Percentiles rank a stretch among this genome's conserved stretches.
These are phyloP conservation scores for Dacryopinax spathularia DNA, from an alignment of 768 basidiomycete species.

Conservation along the genomic window DNA sequence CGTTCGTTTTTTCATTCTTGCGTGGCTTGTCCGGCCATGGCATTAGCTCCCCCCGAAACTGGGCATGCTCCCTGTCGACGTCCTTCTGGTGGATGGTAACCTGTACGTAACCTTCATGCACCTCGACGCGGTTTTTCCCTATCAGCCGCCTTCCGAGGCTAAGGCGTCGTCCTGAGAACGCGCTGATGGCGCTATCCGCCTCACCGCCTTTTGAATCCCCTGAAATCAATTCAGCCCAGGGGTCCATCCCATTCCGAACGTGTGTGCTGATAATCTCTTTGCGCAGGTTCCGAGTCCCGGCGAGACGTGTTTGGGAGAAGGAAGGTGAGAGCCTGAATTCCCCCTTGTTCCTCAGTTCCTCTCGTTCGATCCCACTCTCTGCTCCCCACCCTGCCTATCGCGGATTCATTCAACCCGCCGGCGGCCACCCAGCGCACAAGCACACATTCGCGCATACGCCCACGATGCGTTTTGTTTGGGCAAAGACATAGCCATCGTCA, in stretches of 20 bases:
- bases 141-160: not conserved
- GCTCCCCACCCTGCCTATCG: not conserved
- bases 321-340: not conserved
- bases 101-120: not conserved
- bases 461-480: not conserved
- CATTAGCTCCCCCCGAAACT: not conserved
- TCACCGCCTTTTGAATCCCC: too few relatives aligned
- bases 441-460: not conserved
- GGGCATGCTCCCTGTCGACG: not conserved
- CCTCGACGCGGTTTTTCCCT: not conserved
- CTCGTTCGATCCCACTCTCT: not conserved
- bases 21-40: not conserved
- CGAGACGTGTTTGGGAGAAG: slow-evolving; percentile 1
- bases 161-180: not conserved
- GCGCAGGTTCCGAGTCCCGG: not conserved
- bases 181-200: too few relatives aligned
- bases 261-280: not conserved
- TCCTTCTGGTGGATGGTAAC: slow-evolving; percentile 1
- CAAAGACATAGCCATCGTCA: too few relatives aligned
- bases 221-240: too few relatives aligned
- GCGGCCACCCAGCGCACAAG: not conserved
- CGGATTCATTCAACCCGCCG: not conserved
- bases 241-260: too few relatives aligned
- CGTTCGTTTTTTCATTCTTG: too few relatives aligned
- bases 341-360: too few relatives aligned